Evolutionary conservation across 495 filamentous ascomycete species (phyloP).

Genomic region (Trypethelium eluteriae): DNA sequence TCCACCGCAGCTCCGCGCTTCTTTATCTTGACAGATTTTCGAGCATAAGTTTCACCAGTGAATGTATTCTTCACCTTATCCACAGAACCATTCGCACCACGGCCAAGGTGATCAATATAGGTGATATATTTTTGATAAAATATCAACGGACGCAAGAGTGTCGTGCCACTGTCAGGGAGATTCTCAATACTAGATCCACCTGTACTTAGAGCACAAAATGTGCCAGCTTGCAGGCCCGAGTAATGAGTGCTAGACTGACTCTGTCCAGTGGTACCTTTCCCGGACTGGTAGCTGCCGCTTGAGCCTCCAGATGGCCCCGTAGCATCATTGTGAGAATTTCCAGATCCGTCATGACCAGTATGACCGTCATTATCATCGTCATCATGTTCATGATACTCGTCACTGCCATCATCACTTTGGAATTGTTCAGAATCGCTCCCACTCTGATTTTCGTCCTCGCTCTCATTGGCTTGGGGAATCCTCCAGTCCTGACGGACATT

Average conservation of each 20-base stretch:
- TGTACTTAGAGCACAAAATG: background rate
- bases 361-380: background rate
- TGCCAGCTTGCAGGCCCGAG: background rate
- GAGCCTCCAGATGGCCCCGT: background rate
- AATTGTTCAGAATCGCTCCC: background rate
- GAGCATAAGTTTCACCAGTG: background rate
- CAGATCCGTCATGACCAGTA: background rate
- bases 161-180: background rate
- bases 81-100: background rate
- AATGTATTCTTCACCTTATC: background rate
- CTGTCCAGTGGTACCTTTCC: background rate
- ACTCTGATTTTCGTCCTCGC: background rate
- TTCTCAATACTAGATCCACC: background rate
- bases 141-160: background rate
- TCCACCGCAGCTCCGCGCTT: background rate
- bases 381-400: background rate
- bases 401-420: background rate
- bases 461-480: background rate
- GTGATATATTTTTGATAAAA: background rate
- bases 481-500: background rate
- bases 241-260: background rate
- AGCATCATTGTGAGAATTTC: background rate
- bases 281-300: background rate
- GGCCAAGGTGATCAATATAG: background rate
- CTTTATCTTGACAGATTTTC: background rate